Evolutionary conservation across 2,329 filamentous ascomycete species (phyloP).

Genomic region (Incumbomyces delicatus): DNA sequence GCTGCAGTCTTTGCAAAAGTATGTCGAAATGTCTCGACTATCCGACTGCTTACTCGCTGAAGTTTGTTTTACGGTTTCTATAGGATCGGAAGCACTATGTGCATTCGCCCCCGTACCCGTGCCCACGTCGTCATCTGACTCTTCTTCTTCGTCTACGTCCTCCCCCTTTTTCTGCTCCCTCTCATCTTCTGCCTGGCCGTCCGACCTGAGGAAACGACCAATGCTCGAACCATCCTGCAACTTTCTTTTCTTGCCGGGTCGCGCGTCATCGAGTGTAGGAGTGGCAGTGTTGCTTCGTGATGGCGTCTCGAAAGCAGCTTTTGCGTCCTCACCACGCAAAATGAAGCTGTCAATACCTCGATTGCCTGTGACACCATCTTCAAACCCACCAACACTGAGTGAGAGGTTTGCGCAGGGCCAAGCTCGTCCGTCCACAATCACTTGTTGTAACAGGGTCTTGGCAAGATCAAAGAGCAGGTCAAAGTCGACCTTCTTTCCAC

Average conservation of each 20-base stretch:
- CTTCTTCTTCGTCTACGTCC: not conserved
- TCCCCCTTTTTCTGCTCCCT: slow-evolving; percentile 16
- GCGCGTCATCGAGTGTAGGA: slow-evolving; percentile 8
- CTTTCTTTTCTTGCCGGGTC: slow-evolving; percentile 33
- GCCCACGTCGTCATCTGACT: not conserved
- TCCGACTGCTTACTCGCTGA: not conserved
- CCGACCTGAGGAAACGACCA: slow-evolving; percentile 48
- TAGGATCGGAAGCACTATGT: not conserved
- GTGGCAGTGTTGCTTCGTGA: slow-evolving; percentile 15
- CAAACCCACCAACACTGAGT: slow-evolving; percentile 81
- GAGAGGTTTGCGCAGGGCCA: slow-evolving; percentile 93
- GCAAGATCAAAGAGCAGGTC: slow-evolving; percentile 63
- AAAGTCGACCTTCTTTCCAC: slow-evolving; percentile 65
- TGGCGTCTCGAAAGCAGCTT: slow-evolving; percentile 28
- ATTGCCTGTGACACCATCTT: slow-evolving; percentile 75
- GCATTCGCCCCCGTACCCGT: not conserved
- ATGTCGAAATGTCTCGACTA: slow-evolving; percentile 20
- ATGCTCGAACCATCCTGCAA: slow-evolving; percentile 44
- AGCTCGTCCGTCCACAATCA: slow-evolving; percentile 64
- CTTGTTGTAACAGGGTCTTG: slow-evolving; percentile 65
- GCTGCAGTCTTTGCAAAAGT: slow-evolving; percentile 57
- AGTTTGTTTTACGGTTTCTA: too few relatives aligned
- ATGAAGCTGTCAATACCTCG: slow-evolving; percentile 79
- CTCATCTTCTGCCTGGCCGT: slow-evolving; percentile 23
- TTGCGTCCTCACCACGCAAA: slow-evolving; percentile 54